phyloP scores from a whole-genome alignment of 768 basidiomycete genomes.

The Gymnopilus dilepis region DNA sequence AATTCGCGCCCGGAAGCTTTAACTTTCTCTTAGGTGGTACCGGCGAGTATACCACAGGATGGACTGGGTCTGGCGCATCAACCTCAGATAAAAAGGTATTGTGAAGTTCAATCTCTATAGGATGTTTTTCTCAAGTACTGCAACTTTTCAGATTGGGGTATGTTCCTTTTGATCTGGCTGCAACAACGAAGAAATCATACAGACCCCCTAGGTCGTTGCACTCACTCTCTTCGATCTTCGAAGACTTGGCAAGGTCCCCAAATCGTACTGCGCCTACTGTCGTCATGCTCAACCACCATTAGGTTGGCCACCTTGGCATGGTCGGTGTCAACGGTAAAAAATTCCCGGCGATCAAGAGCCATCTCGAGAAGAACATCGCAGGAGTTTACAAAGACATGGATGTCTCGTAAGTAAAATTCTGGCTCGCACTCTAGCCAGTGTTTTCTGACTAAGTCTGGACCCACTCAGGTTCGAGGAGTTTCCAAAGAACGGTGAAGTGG shows the following conservation, averaged over 20 bases:
- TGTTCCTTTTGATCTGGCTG: slow-evolving; percentile 27
- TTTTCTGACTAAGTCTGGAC: background rate
- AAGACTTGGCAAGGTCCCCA: slow-evolving; percentile 72
- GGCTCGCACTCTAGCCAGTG: slow-evolving; percentile 1
- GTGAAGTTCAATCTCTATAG: background rate
- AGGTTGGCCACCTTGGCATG: slow-evolving; percentile 82
- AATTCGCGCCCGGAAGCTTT: background rate
- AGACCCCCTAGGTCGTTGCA: slow-evolving; percentile 71
- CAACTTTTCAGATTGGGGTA: slow-evolving; percentile 65
- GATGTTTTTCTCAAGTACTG: background rate
- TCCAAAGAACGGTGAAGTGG: slow-evolving; percentile 69
- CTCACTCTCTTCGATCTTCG: slow-evolving; percentile 90
- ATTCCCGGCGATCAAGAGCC: slow-evolving; percentile 84
- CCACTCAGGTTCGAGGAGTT: slow-evolving; percentile 72
- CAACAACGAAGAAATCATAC: background rate
- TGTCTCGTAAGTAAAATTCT: slow-evolving; percentile 59
- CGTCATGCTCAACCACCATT: slow-evolving; percentile 22
- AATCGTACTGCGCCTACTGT: background rate
- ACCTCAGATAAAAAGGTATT: slow-evolving; percentile 93
- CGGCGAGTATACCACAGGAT: slow-evolving; percentile 96
- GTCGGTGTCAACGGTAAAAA: slow-evolving; percentile 89
- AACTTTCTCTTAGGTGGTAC: slow-evolving; percentile 23
- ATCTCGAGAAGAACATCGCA: slow-evolving; percentile 83
- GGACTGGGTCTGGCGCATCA: slow-evolving; percentile 90
- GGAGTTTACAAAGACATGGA: slow-evolving; percentile 89